These are phyloP conservation scores for Cymbopogon flexuosus DNA, from an alignment of 202 grass and related monocot species.

Conservation along the genomic window DNA sequence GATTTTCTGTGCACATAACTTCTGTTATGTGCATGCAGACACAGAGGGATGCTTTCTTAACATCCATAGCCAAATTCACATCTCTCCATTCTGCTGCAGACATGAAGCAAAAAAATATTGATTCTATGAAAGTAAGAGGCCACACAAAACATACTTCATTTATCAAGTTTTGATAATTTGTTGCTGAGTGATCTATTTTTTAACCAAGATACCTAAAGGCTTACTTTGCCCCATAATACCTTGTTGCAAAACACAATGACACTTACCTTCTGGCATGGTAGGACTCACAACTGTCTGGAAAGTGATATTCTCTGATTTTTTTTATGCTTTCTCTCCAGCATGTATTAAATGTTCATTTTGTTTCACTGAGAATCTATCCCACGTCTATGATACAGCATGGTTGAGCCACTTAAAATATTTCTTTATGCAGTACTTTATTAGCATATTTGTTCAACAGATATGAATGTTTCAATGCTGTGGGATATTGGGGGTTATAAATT, in stretches of 20 bases:
- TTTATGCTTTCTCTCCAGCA: slow-evolving; percentile 8
- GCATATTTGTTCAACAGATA: not conserved
- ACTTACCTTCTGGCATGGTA: slow-evolving; percentile 1
- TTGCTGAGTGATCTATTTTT: slow-evolving; percentile 4
- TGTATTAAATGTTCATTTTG: not conserved
- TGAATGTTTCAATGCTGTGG: slow-evolving; percentile 10
- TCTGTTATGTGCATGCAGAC: slow-evolving; percentile 95
- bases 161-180: slow-evolving; percentile 2
- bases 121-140: slow-evolving; percentile 76
- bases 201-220: not conserved
- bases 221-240: not conserved
- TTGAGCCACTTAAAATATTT: slow-evolving; percentile 4
- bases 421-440: slow-evolving; percentile 4
- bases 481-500: slow-evolving; percentile 23
- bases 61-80: slow-evolving; percentile 93
- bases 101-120: slow-evolving; percentile 98
- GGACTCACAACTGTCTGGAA: not conserved
- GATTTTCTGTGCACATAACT: slow-evolving; percentile 80
- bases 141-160: not conserved
- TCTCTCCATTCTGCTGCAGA: slow-evolving; percentile 87
- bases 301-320: not conserved
- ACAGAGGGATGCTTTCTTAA: slow-evolving; percentile 94
- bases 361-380: not conserved
- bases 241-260: slow-evolving; percentile 10
- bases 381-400: not conserved